Evolutionary conservation across 306 rosid genomes (phyloP), one percentile per base, ranked within the genome.

Genomic region (Rosa rugosa): DNA sequence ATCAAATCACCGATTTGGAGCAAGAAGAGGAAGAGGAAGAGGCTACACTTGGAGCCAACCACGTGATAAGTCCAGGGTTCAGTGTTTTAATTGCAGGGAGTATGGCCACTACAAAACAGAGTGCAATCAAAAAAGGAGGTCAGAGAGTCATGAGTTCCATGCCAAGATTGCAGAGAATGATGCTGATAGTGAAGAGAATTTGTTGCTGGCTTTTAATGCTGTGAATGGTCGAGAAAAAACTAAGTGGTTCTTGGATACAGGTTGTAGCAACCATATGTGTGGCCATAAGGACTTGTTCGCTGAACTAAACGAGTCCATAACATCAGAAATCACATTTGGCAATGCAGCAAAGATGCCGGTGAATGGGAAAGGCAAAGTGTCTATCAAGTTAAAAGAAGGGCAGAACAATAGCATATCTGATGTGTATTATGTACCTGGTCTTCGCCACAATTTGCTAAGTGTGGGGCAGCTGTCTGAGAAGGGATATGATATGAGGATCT

Each of bases 11-110:
- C 12, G 44, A 31, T 64, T 64, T 64, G 44, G 70, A 34, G 42
- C 45, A 65, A 36, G 23, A 3, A 14, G 13, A 65, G 70, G 70
- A 65, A 65, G 70, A 65, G 47, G 70, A 65, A 65, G 23, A 65
- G 23, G 70, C 6, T 13, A 17, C 22, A 65, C 36, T 65, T 65
- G 14, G 46, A 65, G 23, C 0, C 46, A 36, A 18, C 12, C 70
- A 2, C 25, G 13, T 18, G 46, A 65, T 38, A 65, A 65, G 11
- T 65, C 70, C 5, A 34, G 4, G 0, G 70, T 65, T 12, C 41
- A 63, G 5, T 63, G 42, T 2, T 63, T 63, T 5, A 63, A 31
- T 5, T 63, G 4, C 0, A 20, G 7, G 8, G 17, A 63, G 18
- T 63, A 11, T 31, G 69, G 69, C 9, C 69, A 63, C 18, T 63